These are phyloP conservation scores for Lactarius trivialis DNA, from an alignment of 768 basidiomycete genomes.

Conservation along the genomic window DNA sequence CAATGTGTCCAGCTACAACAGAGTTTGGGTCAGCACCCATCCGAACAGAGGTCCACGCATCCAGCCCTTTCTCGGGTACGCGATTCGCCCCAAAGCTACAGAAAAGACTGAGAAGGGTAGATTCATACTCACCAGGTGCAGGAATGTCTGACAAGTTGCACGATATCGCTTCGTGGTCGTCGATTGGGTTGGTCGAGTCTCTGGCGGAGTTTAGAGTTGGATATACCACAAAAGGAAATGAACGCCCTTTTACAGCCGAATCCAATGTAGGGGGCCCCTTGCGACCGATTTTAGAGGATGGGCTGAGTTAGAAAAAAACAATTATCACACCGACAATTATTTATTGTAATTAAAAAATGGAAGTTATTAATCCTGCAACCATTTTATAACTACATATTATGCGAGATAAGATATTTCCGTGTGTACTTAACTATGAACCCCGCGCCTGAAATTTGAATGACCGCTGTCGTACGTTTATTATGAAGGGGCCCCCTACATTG, in stretches of 20 bases:
- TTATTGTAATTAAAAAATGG: too few species aligned
- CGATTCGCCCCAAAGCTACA: constrained; percentile 6
- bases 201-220: constrained; percentile 4
- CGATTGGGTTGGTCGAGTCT: not conserved
- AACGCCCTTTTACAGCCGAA: too few species aligned
- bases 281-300: too few species aligned
- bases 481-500: too few species aligned
- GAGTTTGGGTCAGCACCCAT: constrained; percentile 30
- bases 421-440: too few species aligned
- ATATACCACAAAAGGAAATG: not conserved
- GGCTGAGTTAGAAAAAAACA: too few species aligned
- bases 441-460: too few species aligned
- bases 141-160: not conserved
- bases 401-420: too few species aligned
- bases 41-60: constrained; percentile 27
- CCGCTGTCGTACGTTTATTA: not conserved
- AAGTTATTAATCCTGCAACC: too few species aligned
- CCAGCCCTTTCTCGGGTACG: constrained; percentile 28
- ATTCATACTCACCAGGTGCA: constrained; percentile 4
- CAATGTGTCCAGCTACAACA: constrained; percentile 32
- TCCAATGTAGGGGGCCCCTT: too few species aligned
- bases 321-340: too few species aligned
- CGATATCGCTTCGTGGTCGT: not conserved
- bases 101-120: not conserved
- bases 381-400: too few species aligned